A percentile compares a stretch with the other conserved stretches of the same genome.
Conservation (phyloP, 345 rosid species). For the Pistacia vera region DNA sequence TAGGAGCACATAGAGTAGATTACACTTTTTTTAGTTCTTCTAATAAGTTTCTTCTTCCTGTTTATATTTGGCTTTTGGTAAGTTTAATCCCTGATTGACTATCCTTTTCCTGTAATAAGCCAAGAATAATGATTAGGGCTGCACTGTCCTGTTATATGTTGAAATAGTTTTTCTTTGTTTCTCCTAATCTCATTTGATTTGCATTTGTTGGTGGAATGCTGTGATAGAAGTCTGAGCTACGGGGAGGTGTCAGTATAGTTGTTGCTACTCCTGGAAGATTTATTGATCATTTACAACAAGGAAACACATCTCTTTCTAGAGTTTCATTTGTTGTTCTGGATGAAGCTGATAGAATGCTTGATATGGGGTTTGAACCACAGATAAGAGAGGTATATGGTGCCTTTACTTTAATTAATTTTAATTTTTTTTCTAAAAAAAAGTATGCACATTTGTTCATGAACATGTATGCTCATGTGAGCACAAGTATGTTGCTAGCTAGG, state of each 20-base stretch:
- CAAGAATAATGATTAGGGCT: not conserved
- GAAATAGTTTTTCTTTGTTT: not conserved
- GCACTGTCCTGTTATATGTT: not conserved
- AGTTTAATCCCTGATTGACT: not conserved
- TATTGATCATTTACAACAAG: slow-evolving; percentile 43
- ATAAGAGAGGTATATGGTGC: slow-evolving; percentile 38
- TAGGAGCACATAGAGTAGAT: not conserved
- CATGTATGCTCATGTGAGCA: not conserved
- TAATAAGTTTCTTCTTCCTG: not conserved
- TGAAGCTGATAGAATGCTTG: slow-evolving; percentile 55
- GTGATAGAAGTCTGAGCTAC: slow-evolving; percentile 35
- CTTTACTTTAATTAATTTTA: not conserved
- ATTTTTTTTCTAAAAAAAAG: not conserved
- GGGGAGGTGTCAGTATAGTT: slow-evolving; percentile 37
- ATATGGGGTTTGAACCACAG: slow-evolving; percentile 52
- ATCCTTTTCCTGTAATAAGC: not conserved
- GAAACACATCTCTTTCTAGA: slow-evolving; percentile 38
- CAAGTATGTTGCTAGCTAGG: not conserved
- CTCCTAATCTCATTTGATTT: not conserved
- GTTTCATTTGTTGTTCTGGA: slow-evolving; percentile 41
- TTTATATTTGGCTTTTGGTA: not conserved
- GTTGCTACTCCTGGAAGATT: slow-evolving; percentile 56
- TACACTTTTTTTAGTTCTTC: not conserved
- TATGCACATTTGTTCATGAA: not conserved
- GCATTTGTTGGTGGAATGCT: slow-evolving; percentile 8